Evolutionary conservation across 805 yeast species (phyloP), one percentile per base, ranked within the genome.

Genomic region (Ogataea siamensis): DNA sequence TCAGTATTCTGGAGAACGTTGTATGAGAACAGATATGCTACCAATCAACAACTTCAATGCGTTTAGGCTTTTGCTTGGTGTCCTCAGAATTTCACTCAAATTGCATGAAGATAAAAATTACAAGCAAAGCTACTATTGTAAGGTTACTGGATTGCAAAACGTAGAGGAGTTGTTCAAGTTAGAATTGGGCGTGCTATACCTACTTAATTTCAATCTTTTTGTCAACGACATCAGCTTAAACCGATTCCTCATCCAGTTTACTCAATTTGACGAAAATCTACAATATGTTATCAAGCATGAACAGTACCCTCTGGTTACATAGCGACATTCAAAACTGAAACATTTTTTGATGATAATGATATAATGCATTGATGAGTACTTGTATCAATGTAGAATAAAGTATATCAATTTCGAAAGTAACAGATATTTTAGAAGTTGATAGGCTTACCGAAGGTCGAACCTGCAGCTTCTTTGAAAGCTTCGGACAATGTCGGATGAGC

Each of bases 401-500:
- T 11, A 16, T 17, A 35, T 11, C 18, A 28, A 5, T 19, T 15
- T 28, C 9, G 21, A 12, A 25, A 14, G 5, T 6, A 7, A n/a
- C 7, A 17, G 10, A 13, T 28, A 11, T 12, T 36, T 60, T 78
- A 86, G 53, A 80, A 83, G 78, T 91, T 89, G 67, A 91, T 77
- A 61, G 98, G 87, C 73, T 89, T 87, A 62, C 76, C 91, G 63
- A 80, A 88, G 37, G 96, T 84, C 47, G 94, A 84, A 74, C 87
- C 73, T 54, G 95, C 95, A 54, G 96, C 98, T 74, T 93, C 99
- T 73, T 91, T 91, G 77, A 91, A 85, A 14, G 98, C 98, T 75
- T 93, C 99, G 18, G 96, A 75, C 53, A 93, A 74, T 24, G 99
- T 93, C 65, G 99, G 99, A 70, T 93, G 99, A 42, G 99, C 98